Evolutionary conservation across 768 basidiomycete species (phyloP), one percentile per base, ranked within the genome.

Genomic region (Gymnopilus dilepis): DNA sequence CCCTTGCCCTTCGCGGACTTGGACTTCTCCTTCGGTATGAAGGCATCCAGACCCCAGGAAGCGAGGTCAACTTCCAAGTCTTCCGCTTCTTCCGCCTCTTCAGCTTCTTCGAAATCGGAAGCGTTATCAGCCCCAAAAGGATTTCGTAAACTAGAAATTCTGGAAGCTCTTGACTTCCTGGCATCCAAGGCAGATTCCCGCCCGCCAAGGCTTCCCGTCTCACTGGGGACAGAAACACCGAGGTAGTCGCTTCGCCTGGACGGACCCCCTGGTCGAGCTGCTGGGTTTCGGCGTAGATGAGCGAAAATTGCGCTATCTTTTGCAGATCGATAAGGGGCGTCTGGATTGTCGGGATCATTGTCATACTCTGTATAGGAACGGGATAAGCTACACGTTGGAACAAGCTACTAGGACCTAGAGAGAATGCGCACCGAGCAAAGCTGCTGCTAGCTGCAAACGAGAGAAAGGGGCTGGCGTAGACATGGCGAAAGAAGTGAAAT

Each of bases 271-370:
- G 81, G 79, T 60, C 79, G 80, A 63, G 84, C 77, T 52, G 82
- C 81, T 53, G 81, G 78, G 63, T 77, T 80, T 53, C 83, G 85
- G 31, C 90, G 86, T 40, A 92, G 78, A 71, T 91, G 89, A n/a
- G 89, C 82, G 68, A 95, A 94, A 61, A 95, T 90, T 53, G 92
- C 93, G 62, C 92, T 94, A 61, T 94, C 91, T 43, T 92, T 85
- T 3, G 92, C 92, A 48, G 85, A 88, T 58, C 82, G 84, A 64
- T 79, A 76, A 7, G 86, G 85, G 11, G 77, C 81, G 54, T 85
- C 74, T 6, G 88, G 88, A 71, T 93, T 80, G n/a, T 82, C 77
- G 34, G 84, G 80, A 72, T 95, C 92, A 65, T 95, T 95, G 81
- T 96, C 94, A 72, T 96, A 96, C 74, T 96, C 94, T 95, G 47